Evolutionary conservation across 768 basidiomycete genomes (phyloP), one percentile per base, ranked within the genome.

Genomic region (Tylopilus subfusipes): DNA sequence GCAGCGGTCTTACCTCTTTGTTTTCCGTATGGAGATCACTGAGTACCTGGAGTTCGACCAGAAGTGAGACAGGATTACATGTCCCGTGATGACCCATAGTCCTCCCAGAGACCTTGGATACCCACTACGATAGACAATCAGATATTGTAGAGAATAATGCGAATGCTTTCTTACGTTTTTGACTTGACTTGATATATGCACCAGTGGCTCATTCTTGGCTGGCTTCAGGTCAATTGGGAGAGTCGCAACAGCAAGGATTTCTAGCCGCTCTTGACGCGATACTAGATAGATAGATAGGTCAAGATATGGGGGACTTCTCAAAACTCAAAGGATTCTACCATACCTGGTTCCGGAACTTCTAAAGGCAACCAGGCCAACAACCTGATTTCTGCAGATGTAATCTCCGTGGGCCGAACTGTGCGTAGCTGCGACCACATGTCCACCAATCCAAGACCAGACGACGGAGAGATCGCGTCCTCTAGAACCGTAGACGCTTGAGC

Each of bases 401-500:
- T 47, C 29, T 59, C 62, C 42, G 43, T 53, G 36, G 42, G 46
- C 54, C 49, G 53, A 19, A 61, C 60, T 13, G 39, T 36, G 12
- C 63, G 76, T 51, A 85, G 68, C 7, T 65, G 68, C 13, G 76
- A 73, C 93, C 93, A 96, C 33, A 96, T 81, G 21, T 84, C 76
- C 19, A 79, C 72, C 66, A 94, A 73, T 22, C 86, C 88, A 24
- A 82, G 75, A 5, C 95, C 94, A n/a, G 82, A 79, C 8, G 83
- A 82, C 16, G 84, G 77, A 3, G 80, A 80, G 16, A 88, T 74
- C 4, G 74, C 63, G 5, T 76, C 68, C 34, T 77, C 73, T 4
- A 95, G 72, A 7, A 63, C 61, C 30, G 71, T 53, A 7, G 73
- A 72, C 25, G 68, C 60, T n/a, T 50, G 46, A 10, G 60, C 61